Evolutionary conservation across 495 filamentous ascomycete species (phyloP).

Genomic region (Beverwykella pulmonaria): DNA sequence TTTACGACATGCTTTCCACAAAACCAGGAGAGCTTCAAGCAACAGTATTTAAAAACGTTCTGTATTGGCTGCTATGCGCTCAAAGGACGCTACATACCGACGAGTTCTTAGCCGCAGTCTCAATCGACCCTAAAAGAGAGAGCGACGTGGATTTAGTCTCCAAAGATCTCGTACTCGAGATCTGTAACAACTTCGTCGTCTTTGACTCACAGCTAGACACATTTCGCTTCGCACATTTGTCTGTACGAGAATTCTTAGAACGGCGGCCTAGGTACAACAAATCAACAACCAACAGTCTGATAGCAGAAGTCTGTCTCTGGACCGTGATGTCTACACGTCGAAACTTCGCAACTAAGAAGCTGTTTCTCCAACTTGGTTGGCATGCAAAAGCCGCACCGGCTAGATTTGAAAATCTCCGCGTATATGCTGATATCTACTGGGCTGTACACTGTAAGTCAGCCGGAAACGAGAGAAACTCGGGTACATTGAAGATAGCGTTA

Average conservation of each 20-base stretch:
- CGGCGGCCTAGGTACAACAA: slow-evolving; percentile 2
- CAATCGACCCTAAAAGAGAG: slow-evolving; percentile 17
- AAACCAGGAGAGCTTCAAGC: slow-evolving; percentile 11
- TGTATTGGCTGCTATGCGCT: slow-evolving; percentile 39
- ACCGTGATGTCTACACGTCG: slow-evolving; percentile 1
- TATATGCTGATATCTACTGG: slow-evolving; percentile 14
- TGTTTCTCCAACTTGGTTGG: slow-evolving; percentile 5
- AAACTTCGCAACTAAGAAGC: not conserved
- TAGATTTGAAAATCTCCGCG: not conserved
- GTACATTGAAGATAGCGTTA: slow-evolving; percentile 1
- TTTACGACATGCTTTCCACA: slow-evolving; percentile 33
- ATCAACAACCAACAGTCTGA: slow-evolving; percentile 9
- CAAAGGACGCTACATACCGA: slow-evolving; percentile 15
- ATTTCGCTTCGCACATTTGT: slow-evolving; percentile 46
- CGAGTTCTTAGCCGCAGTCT: slow-evolving; percentile 20
- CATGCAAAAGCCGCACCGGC: not conserved
- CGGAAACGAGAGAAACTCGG: not conserved
- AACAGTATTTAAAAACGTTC: slow-evolving; percentile 23
- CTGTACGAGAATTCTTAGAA: slow-evolving; percentile 41
- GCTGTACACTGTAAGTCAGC: slow-evolving; percentile 4
- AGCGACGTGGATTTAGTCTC: slow-evolving; percentile 24
- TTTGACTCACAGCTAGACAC: slow-evolving; percentile 39
- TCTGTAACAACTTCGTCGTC: slow-evolving; percentile 43
- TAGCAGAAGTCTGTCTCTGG: slow-evolving; percentile 26
- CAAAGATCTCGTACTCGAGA: slow-evolving; percentile 30